These are phyloP conservation scores for Remersonia thermophila DNA, from an alignment of 2,329 filamentous ascomycete genomes.

Conservation along the genomic window DNA sequence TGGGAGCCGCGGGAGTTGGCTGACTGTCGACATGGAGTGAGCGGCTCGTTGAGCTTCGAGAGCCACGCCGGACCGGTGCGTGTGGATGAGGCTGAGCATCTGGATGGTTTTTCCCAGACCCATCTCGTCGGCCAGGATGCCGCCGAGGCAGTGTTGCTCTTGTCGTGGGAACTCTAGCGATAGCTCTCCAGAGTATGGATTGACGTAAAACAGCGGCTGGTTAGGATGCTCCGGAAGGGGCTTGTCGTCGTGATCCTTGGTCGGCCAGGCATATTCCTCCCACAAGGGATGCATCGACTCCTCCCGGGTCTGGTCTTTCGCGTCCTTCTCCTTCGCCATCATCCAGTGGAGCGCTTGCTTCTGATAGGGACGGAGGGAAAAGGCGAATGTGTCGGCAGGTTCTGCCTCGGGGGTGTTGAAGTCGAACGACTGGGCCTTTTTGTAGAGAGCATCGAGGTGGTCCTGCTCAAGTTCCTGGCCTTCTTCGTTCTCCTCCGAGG, in stretches of 20 bases:
- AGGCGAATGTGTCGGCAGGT: conserved; percentile 66
- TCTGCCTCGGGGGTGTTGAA: conserved; percentile 82
- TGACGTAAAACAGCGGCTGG: conserved; percentile 77
- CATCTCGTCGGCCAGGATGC: conserved; percentile 94
- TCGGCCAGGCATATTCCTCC: conserved; percentile 90
- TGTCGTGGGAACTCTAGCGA: conserved; percentile 85
- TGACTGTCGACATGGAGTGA: conserved; percentile 32
- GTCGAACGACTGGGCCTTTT: conserved; percentile 93
- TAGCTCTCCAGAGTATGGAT: conserved; percentile 90
- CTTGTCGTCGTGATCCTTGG: conserved; percentile 75
- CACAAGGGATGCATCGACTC: conserved; percentile 90
- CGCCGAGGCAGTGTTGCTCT: conserved; percentile 87
- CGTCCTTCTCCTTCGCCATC: conserved; percentile 80
- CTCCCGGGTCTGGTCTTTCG: conserved; percentile 53
- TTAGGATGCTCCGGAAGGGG: conserved; percentile 53
- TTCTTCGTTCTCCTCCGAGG: conserved; percentile 61
- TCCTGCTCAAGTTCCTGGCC: conserved; percentile 88
- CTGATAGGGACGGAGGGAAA: conserved; percentile 83
- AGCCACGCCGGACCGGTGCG: conserved; percentile 53
- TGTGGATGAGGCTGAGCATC: conserved; percentile 88
- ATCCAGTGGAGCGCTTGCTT: conserved; percentile 96
- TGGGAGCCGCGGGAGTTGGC: conserved; percentile 49
- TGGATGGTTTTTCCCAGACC: conserved; percentile 96
- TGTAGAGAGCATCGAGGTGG: conserved; percentile 85
- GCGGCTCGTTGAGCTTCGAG: conserved; percentile 24